Percentiles rank a stretch among this genome's conserved stretches.
These are phyloP conservation scores for Xylaria hypoxylon DNA, from an alignment of 2,329 filamentous ascomycete genomes.

Conservation along the genomic window DNA sequence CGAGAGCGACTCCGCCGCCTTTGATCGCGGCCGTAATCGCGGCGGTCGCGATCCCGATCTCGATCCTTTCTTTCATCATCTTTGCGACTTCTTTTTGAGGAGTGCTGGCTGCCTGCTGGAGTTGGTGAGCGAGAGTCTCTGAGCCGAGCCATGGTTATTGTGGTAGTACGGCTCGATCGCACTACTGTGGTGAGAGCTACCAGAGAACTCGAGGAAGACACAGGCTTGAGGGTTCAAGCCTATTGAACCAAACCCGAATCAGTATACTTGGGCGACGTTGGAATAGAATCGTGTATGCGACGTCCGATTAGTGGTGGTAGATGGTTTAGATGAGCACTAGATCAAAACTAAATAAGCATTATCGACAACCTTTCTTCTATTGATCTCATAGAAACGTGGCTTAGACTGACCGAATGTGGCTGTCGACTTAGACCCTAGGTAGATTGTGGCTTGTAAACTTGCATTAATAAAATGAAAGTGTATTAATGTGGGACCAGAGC, in stretches of 20 bases:
- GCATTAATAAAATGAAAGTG: constrained; percentile 13
- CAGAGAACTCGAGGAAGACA: constrained; percentile 49
- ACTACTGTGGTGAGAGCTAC: constrained; percentile 54
- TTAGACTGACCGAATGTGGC: neutral
- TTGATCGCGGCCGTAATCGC: constrained; percentile 58
- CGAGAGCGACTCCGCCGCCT: constrained; percentile 69
- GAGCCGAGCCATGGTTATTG: constrained; percentile 68
- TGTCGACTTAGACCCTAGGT: neutral
- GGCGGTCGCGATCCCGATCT: constrained; percentile 59
- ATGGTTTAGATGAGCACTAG: constrained; percentile 2
- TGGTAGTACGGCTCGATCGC: constrained; percentile 52
- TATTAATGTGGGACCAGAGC: constrained; percentile 7
- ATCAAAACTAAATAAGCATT: neutral
- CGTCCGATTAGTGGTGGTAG: constrained; percentile 16
- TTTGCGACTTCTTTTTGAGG: constrained; percentile 75
- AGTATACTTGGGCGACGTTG: constrained; percentile 19
- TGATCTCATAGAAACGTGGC: neutral
- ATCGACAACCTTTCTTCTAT: neutral
- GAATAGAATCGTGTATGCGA: constrained; percentile 18
- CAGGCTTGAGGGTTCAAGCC: constrained; percentile 44
- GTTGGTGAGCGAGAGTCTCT: constrained; percentile 87
- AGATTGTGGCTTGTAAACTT: neutral
- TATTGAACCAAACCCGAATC: constrained; percentile 33
- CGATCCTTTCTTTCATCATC: constrained; percentile 68
- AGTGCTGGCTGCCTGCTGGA: constrained; percentile 87